Base-by-base conservation (phyloP, 2,329 filamentous ascomycete species). In the Fusarium sp. region DNA sequence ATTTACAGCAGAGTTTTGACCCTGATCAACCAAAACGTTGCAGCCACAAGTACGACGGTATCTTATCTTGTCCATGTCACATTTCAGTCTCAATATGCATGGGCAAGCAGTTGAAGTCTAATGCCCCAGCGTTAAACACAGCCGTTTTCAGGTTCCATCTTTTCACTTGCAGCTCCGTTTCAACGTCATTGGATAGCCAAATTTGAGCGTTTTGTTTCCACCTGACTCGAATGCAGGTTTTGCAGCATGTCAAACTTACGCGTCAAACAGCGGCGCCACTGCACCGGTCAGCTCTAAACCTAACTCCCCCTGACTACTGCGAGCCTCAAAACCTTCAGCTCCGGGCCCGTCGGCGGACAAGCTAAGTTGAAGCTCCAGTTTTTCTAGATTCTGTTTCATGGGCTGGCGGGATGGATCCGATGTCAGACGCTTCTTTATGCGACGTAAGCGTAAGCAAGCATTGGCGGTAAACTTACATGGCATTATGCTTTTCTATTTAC, bases 321-420 rank as follows among this genome's bases (percentile, higher is more conserved):
- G 52, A 51, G 63, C 63, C 63, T 71, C 63, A 58, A 63, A 52
- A 53, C 51, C 26, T 34, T 68, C 67, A 57, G 62, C 66, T 68
- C 34, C 28, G 28, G 28, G 28, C 28, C 28, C 28, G 28, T 31
- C 28, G 11, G 28, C 10, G 28, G 10, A 10, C 28, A 31, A 31
- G 28, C 28, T 31, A 31, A 31, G 40, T 20, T 20, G 18, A 20
- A 20, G 18, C 58, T 61, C 63, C 45, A 68, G 24, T 70, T 64
- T 64, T 60, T 58, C 40, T 36, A 26, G 20, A 34, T 31, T n/a
- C 9, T 28, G 45, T 48, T 31, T 17, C 13, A 22, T 39, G 7
- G 46, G 24, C 48, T 13, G 28, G 28, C 28, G 10, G 28, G 28
- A 31, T 31, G 28, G 28, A 31, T 31, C 10, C 28, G 10, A 36